These are phyloP conservation scores for Neurospora crassa DNA, from an alignment of 2,329 filamentous ascomycete genomes.

Conservation along the genomic window DNA sequence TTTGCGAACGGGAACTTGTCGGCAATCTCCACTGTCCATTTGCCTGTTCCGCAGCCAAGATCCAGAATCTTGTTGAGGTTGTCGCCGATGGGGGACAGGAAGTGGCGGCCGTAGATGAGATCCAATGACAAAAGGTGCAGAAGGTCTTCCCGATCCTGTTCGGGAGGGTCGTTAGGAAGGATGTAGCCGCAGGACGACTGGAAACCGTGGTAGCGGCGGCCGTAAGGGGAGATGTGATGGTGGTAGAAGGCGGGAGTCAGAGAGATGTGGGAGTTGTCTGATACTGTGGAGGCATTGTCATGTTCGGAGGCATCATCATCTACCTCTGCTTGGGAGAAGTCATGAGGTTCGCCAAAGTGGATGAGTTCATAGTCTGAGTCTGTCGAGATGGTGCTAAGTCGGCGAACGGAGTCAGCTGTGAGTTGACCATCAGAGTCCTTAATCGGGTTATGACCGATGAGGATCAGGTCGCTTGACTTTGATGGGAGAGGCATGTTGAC, in stretches of 20 bases:
- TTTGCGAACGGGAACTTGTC: slow-evolving; percentile 29
- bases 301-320: not conserved
- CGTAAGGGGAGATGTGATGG: slow-evolving; percentile 29
- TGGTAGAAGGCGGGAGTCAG: not conserved
- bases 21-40: slow-evolving; percentile 52
- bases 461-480: not conserved
- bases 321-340: not conserved
- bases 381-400: not conserved
- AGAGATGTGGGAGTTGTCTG: not conserved
- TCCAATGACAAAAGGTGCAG: slow-evolving; percentile 28
- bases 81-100: not conserved
- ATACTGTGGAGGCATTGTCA: not conserved
- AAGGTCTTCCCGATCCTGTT: slow-evolving; percentile 44
- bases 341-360: not conserved
- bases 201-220: slow-evolving; percentile 38
- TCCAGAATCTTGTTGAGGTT: slow-evolving; percentile 36
- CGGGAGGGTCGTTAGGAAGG: slow-evolving; percentile 42
- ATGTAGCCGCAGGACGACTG: slow-evolving; percentile 31
- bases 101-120: not conserved
- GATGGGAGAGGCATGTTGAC: not conserved
- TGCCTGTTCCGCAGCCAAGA: slow-evolving; percentile 42
- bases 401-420: not conserved
- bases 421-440: not conserved
- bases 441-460: not conserved
- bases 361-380: not conserved